These are phyloP conservation scores for Auricularia heimuer DNA, from an alignment of 768 basidiomycete species.

Conservation along the genomic window DNA sequence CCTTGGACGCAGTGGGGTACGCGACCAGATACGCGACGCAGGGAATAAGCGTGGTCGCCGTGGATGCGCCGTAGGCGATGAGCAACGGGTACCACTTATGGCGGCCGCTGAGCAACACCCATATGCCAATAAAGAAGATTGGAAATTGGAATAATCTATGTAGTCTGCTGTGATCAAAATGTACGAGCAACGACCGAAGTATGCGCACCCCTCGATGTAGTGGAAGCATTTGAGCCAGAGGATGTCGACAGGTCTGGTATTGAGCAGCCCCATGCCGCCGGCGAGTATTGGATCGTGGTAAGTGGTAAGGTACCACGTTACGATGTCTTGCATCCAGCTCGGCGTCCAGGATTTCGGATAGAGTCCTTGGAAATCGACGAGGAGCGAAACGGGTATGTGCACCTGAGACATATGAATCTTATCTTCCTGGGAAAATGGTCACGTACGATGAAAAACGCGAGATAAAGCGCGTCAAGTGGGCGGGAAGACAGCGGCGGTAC, in stretches of 20 bases:
- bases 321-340: constrained; percentile 12
- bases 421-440: too few relatives aligned
- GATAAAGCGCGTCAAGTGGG: constrained; percentile 17
- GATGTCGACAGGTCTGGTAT: not conserved
- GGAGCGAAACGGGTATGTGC: constrained; percentile 24
- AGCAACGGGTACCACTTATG: not conserved
- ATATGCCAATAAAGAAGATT: not conserved
- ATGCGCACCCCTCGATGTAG: not conserved
- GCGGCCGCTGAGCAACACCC: not conserved
- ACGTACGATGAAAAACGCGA: constrained; percentile 22
- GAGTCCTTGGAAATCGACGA: constrained; percentile 25
- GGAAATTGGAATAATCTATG: not conserved
- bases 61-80: not conserved
- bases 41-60: not conserved
- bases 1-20: not conserved
- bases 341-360: constrained; percentile 22
- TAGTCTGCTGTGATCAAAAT: too few relatives aligned
- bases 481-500: constrained; percentile 2
- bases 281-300: constrained; percentile 2
- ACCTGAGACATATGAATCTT: constrained; percentile 10
- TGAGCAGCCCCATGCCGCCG: constrained; percentile 3
- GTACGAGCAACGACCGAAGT: not conserved
- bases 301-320: constrained; percentile 1
- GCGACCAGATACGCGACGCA: not conserved
- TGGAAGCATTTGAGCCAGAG: not conserved